phyloP scores from a whole-genome alignment of 306 rosid species.

The Ammopiptanthus mongolicus region DNA sequence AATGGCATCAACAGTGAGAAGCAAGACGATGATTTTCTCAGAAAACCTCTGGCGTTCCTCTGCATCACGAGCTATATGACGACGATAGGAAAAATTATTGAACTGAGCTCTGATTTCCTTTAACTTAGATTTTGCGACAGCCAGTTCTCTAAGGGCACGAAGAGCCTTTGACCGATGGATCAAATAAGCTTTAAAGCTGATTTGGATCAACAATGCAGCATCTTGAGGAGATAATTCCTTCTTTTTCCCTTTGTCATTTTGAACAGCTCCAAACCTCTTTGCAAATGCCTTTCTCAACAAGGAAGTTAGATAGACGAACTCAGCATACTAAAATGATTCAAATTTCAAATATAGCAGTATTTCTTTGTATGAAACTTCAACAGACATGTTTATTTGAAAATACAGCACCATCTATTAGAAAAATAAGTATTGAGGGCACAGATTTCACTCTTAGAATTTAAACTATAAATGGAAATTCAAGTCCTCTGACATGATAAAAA shows the following conservation, averaged over 20 bases:
- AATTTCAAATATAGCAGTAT: background rate
- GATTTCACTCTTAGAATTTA: too few relatives aligned
- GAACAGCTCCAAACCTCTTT: conserved; percentile 52
- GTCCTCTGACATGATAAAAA: too few relatives aligned
- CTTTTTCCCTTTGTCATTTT: conserved; percentile 59
- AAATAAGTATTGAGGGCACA: background rate
- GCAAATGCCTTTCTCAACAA: conserved; percentile 65
- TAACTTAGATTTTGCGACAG: conserved; percentile 74
- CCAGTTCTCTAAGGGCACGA: conserved; percentile 77
- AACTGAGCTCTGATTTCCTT: conserved; percentile 75
- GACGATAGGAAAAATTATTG: conserved; percentile 67
- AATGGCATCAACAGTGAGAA: conserved; percentile 84
- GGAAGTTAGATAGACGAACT: background rate
- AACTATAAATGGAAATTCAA: too few relatives aligned
- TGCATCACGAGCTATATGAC: conserved; percentile 51
- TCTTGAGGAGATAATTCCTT: conserved; percentile 86
- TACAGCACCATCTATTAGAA: background rate
- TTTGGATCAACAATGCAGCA: conserved; percentile 78
- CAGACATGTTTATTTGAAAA: conserved; percentile 5
- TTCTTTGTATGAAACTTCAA: background rate
- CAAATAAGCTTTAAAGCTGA: conserved; percentile 65
- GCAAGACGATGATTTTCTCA: conserved; percentile 82
- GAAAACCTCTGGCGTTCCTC: conserved; percentile 77
- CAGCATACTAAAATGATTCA: background rate
- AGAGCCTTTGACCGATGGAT: conserved; percentile 77